A percentile compares a stretch with the other conserved stretches of the same genome.
Conservation (phyloP, 805 yeast genomes). For the Cephaloascus albidus region DNA sequence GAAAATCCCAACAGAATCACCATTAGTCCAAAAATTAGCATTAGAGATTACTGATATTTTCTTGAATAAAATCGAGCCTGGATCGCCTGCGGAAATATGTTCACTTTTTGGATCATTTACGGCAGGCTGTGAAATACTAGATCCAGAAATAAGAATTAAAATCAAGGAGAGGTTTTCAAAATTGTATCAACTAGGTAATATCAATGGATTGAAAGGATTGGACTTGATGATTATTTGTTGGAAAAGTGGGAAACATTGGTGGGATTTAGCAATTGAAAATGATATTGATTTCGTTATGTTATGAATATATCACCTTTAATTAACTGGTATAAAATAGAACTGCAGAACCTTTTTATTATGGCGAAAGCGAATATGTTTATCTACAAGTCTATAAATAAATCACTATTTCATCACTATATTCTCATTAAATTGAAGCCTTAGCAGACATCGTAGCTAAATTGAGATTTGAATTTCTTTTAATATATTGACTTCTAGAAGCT, state of each 20-base stretch:
- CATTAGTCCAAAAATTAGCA: constrained; percentile 38
- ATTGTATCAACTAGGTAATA: constrained; percentile 32
- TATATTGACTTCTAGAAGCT: constrained; percentile 35
- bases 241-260: constrained; percentile 45
- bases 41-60: constrained; percentile 25
- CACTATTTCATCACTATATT: too few species aligned
- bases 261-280: constrained; percentile 28
- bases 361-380: too few species aligned
- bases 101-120: constrained; percentile 45
- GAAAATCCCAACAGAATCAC: constrained; percentile 32
- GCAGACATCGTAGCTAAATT: neutral
- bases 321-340: too few species aligned
- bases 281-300: constrained; percentile 36
- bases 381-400: too few species aligned
- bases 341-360: too few species aligned
- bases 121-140: constrained; percentile 48
- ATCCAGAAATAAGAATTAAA: constrained; percentile 21
- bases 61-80: constrained; percentile 28
- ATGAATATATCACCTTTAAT: too few species aligned
- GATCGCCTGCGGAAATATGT: constrained; percentile 45
- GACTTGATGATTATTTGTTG: constrained; percentile 44
- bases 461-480: constrained; percentile 2
- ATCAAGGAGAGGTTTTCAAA: constrained; percentile 28
- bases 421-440: too few species aligned
- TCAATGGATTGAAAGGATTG: constrained; percentile 33